Evolutionary conservation across 768 basidiomycete genomes (phyloP).

Genomic region (Russula dissimulans): DNA sequence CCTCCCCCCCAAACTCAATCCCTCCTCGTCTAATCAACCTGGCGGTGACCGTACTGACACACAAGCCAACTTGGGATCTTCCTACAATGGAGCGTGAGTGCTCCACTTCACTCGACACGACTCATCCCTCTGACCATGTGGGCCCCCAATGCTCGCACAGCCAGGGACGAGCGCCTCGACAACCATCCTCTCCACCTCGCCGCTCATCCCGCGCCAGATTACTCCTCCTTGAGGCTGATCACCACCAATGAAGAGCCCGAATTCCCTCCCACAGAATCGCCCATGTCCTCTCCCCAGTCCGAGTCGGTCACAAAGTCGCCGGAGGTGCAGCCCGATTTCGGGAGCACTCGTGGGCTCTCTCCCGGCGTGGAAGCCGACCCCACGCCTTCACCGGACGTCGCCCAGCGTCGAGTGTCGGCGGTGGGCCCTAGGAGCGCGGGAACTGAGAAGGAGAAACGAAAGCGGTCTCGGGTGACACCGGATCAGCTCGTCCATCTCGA

Average conservation of each 20-base stretch:
- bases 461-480: slow-evolving; percentile 70
- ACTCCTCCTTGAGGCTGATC: not conserved
- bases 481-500: slow-evolving; percentile 75
- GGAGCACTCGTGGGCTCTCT: slow-evolving; percentile 8
- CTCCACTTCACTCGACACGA: not conserved
- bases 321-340: slow-evolving; percentile 1
- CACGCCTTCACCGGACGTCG: slow-evolving; percentile 12
- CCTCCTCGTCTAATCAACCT: slow-evolving; percentile 11
- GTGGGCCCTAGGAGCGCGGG: slow-evolving; percentile 19
- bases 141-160: not conserved
- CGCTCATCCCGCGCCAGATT: not conserved
- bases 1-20: not conserved
- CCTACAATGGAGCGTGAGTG: slow-evolving; percentile 20
- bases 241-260: slow-evolving; percentile 3
- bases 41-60: slow-evolving; percentile 18
- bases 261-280: slow-evolving; percentile 5
- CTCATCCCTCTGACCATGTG: not conserved
- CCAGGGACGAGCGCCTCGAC: slow-evolving; percentile 16
- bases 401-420: slow-evolving; percentile 6
- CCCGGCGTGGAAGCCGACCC: slow-evolving; percentile 7
- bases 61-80: slow-evolving; percentile 18
- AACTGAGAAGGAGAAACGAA: slow-evolving; percentile 46
- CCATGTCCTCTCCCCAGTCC: slow-evolving; percentile 16
- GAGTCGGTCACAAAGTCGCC: slow-evolving; percentile 16
- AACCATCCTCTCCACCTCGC: not conserved